Percentiles rank a stretch among this genome's conserved stretches.
These are phyloP conservation scores for Ceratobasidium sp. DNA, from an alignment of 1,284 basidiomycete species.

Conservation along the genomic window DNA sequence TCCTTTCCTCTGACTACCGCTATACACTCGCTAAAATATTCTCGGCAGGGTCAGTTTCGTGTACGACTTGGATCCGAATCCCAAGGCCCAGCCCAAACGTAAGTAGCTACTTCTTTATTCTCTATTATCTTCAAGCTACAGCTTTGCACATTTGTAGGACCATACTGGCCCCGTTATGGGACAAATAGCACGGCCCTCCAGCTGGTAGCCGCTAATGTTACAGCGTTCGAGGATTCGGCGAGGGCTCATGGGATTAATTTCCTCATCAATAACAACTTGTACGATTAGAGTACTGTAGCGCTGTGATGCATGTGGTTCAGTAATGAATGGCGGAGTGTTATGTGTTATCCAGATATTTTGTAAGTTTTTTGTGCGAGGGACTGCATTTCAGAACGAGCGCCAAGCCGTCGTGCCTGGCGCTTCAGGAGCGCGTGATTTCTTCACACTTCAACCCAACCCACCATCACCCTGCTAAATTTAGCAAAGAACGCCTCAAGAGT, in stretches of 20 bases:
- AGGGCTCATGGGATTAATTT: neutral
- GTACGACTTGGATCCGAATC: neutral
- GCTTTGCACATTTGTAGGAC: neutral
- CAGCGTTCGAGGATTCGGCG: constrained; percentile 5
- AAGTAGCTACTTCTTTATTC: neutral
- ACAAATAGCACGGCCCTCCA: neutral
- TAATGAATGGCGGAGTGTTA: too few species aligned
- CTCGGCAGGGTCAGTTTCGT: neutral
- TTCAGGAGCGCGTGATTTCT: too few species aligned
- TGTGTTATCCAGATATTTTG: too few species aligned
- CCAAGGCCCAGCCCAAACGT: neutral
- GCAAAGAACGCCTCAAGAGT: too few species aligned
- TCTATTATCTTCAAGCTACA: neutral
- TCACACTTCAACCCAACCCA: too few species aligned
- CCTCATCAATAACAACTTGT: neutral
- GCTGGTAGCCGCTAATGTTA: neutral
- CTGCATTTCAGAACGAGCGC: too few species aligned
- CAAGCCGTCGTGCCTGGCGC: too few species aligned
- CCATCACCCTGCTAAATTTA: too few species aligned
- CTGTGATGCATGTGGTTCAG: too few species aligned
- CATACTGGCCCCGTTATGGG: neutral
- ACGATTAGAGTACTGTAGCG: neutral
- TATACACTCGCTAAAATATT: neutral
- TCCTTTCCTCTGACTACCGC: neutral
- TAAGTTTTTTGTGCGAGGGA: too few species aligned